Evolutionary conservation across 2,329 filamentous ascomycete genomes (phyloP).

Genomic region (Sclerotinia minor): DNA sequence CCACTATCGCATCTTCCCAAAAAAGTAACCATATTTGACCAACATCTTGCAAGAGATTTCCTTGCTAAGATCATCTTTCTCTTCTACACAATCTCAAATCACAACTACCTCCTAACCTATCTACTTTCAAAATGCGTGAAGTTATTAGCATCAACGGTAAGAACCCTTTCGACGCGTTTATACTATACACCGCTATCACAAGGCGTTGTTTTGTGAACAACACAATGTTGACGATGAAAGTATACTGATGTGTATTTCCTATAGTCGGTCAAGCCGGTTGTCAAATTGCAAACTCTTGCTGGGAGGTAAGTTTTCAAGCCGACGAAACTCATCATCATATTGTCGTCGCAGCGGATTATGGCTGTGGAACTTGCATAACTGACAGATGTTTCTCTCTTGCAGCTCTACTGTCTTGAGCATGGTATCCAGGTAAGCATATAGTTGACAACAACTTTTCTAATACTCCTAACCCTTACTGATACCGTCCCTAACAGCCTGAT

Average conservation of each 20-base stretch:
- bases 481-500: constrained; percentile 68
- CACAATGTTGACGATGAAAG: constrained; percentile 27
- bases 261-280: constrained; percentile 99
- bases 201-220: constrained; percentile 30
- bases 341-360: constrained; percentile 3
- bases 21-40: constrained; percentile 27
- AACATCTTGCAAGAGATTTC: constrained; percentile 26
- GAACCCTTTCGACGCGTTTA: constrained; percentile 44
- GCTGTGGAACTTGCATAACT: constrained; percentile 28
- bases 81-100: constrained; percentile 18
- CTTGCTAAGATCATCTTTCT: constrained; percentile 25
- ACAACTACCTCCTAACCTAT: constrained; percentile 34
- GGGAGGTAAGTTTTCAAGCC: constrained; percentile 78
- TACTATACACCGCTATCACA: constrained; percentile 45
- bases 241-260: constrained; percentile 38
- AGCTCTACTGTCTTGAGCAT: constrained; percentile 99
- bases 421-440: constrained; percentile 82
- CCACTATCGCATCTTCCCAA: constrained; percentile 32
- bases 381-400: constrained; percentile 39
- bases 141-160: constrained; percentile 98
- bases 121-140: constrained; percentile 80
- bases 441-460: constrained; percentile 1
- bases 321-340: constrained; percentile 33
- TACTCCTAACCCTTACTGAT: constrained; percentile 40
- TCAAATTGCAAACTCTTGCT: constrained; percentile 99